A percentile compares a stretch with the other conserved stretches of the same genome.
Conservation (phyloP, 345 rosid species). For the Turnera subulata region DNA sequence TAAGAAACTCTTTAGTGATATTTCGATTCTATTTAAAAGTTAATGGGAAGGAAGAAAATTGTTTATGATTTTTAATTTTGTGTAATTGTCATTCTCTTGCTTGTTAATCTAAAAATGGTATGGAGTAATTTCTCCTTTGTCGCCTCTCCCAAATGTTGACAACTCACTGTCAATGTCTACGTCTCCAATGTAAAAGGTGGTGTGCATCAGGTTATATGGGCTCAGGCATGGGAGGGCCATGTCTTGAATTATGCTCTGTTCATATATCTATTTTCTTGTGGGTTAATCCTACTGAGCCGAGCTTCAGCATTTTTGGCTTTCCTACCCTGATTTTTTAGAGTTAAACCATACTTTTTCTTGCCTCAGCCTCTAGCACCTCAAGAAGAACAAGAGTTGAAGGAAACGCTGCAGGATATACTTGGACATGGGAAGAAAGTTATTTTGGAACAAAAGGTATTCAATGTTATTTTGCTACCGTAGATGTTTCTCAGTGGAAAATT, state of each 20-base stretch:
- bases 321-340: background rate
- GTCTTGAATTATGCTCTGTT: background rate
- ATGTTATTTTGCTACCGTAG: background rate
- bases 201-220: no score
- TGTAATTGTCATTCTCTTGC: no score
- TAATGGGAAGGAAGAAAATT: no score
- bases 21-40: no score
- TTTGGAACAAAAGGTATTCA: conserved; percentile 75
- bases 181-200: no score
- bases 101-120: no score
- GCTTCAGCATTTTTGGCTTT: background rate
- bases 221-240: no score
- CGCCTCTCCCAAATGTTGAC: no score
- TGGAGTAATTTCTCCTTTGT: background rate
- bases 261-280: background rate
- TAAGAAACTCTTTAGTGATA: no score
- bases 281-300: background rate
- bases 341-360: conserved; percentile 7
- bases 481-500: background rate
- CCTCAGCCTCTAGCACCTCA: conserved; percentile 74
- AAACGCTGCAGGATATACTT: conserved; percentile 65
- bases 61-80: no score
- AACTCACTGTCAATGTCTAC: no score
- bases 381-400: conserved; percentile 85
- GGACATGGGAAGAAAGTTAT: conserved; percentile 75